A percentile compares a stretch with the other conserved stretches of the same genome.
phyloP scores from a whole-genome alignment of 305 asterid species.

The Fraxinus floribunda region DNA sequence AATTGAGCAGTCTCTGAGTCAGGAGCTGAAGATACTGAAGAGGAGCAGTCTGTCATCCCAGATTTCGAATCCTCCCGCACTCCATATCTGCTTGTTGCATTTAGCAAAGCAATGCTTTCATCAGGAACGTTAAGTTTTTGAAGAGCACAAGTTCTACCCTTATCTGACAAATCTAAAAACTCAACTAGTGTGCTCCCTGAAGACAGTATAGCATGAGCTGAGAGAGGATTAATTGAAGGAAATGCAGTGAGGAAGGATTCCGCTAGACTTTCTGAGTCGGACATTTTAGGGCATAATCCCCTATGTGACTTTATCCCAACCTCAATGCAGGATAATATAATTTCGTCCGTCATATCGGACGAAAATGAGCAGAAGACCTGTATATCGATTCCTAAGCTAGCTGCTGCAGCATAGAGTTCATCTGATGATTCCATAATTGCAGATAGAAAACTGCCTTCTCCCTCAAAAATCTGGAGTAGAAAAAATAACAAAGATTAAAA shows the following conservation, averaged over 20 bases:
- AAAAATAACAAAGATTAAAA: slow-evolving; percentile 26
- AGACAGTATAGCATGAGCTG: slow-evolving; percentile 91
- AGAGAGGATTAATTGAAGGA: slow-evolving; percentile 92
- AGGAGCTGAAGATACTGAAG: slow-evolving; percentile 68
- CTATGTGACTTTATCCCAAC: slow-evolving; percentile 47
- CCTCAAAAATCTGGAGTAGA: slow-evolving; percentile 82
- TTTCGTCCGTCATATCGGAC: slow-evolving; percentile 77
- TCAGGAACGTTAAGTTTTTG: slow-evolving; percentile 61
- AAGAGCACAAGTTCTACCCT: slow-evolving; percentile 53
- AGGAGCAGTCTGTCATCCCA: slow-evolving; percentile 90
- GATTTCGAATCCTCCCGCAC: slow-evolving; percentile 90
- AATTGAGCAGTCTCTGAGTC: slow-evolving; percentile 54
- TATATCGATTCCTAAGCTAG: slow-evolving; percentile 83
- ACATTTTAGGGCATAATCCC: slow-evolving; percentile 65
- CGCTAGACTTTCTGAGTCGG: slow-evolving; percentile 80
- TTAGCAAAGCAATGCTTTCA: slow-evolving; percentile 67
- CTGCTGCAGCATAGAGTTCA: slow-evolving; percentile 94
- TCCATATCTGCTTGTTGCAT: slow-evolving; percentile 67
- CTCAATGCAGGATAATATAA: slow-evolving; percentile 74
- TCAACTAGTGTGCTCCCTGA: slow-evolving; percentile 57
- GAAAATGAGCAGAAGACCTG: slow-evolving; percentile 85
- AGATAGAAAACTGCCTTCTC: slow-evolving; percentile 62
- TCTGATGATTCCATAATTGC: slow-evolving; percentile 93
- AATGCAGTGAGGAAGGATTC: slow-evolving; percentile 87
- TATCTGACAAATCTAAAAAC: slow-evolving; percentile 63